Evolutionary conservation across 163 green algal species (phyloP), one percentile per base, ranked within the genome.

Genomic region (Chlamydomonas reinhardtii): DNA sequence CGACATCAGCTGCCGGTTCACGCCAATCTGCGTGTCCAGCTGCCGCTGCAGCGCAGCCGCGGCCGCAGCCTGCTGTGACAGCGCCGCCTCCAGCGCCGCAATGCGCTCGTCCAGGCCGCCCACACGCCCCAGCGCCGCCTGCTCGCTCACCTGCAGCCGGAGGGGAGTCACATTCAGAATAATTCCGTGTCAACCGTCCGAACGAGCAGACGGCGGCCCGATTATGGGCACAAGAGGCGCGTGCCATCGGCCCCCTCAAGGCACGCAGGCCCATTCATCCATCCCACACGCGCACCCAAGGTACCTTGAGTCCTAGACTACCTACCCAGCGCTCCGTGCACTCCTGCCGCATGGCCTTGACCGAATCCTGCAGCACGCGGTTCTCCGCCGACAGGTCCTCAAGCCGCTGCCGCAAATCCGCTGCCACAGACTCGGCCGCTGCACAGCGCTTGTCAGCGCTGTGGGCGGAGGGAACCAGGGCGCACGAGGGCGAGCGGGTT

Each of bases 1-100:
- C 34, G 78, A 32, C 94, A 96, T 95, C 11, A 96, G 91, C 86
- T 95, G 91, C 75, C 88, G 52, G 79, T 96, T 96, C 16, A 96
- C 76, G 39, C 43, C 86, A 14, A 83, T 62, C 89, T 94, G 88
- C 29, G 83, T 76, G 15, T 86, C 83, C 25, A 93, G 62, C 54
- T 89, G 61, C 48, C 52, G 69, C 70, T 83, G 74, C 76, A 91
- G 72, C 54, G 71, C 43, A 6, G n/a, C 27, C 31, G 59, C 25
- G 34, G 62, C 43, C 11, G 68, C 71, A 20, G 37, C 64, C 37
- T 76, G 61, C 48, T 62, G 32, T 4, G 37, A 74, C 59, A 74
- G 34, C 20, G n/a, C 6, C 29, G 54, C 25, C 62, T 89, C 61
- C n/a, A 91, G 76, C n/a, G 43, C 59, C 29, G 74, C 25, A 2